These are phyloP conservation scores for Blepharisma undulans DNA, from an alignment of 169 alveolate species.

Conservation along the genomic window DNA sequence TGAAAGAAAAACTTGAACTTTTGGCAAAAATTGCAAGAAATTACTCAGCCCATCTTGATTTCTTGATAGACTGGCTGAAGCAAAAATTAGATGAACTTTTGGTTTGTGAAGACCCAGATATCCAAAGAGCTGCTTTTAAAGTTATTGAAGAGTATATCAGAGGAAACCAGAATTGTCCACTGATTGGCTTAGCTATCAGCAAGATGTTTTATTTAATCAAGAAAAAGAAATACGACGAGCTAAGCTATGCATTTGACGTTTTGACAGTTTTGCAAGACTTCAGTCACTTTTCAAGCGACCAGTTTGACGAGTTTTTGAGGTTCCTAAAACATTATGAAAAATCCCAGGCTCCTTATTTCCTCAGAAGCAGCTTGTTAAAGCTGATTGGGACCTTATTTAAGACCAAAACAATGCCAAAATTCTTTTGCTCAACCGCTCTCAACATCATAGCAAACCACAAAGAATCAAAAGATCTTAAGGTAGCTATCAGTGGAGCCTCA, in stretches of 20 bases:
- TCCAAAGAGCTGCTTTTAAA: not conserved
- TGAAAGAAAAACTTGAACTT: not conserved
- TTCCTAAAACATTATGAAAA: not conserved
- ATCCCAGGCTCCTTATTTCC: not conserved
- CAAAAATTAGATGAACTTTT: not conserved
- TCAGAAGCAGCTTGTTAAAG: not conserved
- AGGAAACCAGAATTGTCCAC: not conserved
- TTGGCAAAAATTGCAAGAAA: not conserved
- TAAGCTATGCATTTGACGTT: not conserved
- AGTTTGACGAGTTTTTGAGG: not conserved
- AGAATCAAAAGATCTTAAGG: not conserved
- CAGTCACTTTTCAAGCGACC: not conserved
- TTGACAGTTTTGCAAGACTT: not conserved
- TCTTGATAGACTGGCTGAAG: not conserved
- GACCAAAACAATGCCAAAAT: not conserved
- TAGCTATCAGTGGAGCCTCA: not conserved
- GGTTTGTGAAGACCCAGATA: not conserved
- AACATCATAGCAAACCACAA: not conserved
- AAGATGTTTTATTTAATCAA: not conserved
- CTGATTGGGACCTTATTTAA: not conserved
- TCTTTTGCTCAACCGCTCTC: not conserved
- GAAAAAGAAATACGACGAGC: not conserved
- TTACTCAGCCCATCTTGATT: not conserved
- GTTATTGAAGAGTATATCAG: slow-evolving; percentile 6
- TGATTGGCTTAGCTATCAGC: not conserved